phyloP scores from a whole-genome alignment of 2,329 filamentous ascomycete genomes.

The Hymenoscyphus fructigenus region DNA sequence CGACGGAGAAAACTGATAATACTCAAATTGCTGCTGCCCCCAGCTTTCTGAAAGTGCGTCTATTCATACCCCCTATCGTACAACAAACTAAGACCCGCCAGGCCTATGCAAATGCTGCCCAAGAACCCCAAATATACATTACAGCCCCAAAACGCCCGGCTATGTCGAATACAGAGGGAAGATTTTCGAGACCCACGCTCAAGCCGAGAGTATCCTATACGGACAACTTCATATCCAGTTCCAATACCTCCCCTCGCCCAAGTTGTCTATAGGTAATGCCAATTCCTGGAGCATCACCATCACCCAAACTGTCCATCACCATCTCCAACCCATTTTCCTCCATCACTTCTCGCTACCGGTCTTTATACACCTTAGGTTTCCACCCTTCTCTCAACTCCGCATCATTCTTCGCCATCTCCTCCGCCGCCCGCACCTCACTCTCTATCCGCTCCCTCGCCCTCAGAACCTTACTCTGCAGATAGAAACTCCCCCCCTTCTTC shows the following conservation, averaged over 20 bases:
- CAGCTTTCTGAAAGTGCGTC: constrained; percentile 1
- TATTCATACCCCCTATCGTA: constrained; percentile 28
- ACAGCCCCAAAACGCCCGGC: constrained; percentile 36
- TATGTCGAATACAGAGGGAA: constrained; percentile 38
- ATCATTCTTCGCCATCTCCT: constrained; percentile 70
- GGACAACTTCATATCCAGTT: constrained; percentile 15
- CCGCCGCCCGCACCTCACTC: constrained; percentile 72
- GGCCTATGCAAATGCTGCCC: constrained; percentile 29
- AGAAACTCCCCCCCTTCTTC: constrained; percentile 94
- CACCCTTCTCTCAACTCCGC: constrained; percentile 81
- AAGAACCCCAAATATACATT: constrained; percentile 27
- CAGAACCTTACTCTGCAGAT: constrained; percentile 95
- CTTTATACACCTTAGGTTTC: constrained; percentile 94
- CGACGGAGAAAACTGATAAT: background rate
- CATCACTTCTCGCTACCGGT: constrained; percentile 52
- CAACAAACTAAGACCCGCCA: constrained; percentile 23
- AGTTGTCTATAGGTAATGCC: background rate
- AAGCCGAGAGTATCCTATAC: constrained; percentile 12
- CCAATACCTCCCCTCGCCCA: constrained; percentile 5
- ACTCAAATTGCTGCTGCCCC: background rate
- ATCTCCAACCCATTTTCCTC: constrained; percentile 2
- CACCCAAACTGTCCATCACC: constrained; percentile 9
- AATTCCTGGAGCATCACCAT: background rate
- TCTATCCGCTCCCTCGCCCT: constrained; percentile 91
- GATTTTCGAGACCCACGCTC: constrained; percentile 30